These are phyloP conservation scores for Vitis vinifera DNA, from an alignment of 164 flowering plant genomes.

Conservation along the genomic window DNA sequence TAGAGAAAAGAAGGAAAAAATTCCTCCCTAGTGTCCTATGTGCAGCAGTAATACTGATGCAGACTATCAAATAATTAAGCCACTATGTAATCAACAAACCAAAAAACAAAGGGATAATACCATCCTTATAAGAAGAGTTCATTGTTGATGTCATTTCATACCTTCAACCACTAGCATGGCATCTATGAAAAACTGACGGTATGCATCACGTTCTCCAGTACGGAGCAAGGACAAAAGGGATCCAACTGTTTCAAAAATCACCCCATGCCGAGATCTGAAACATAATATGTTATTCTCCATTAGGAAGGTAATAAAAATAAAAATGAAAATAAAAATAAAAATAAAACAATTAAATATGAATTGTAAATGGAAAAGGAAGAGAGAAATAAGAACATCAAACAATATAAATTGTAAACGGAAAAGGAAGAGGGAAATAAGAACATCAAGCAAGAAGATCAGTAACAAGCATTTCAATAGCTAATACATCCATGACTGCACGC, in stretches of 20 bases:
- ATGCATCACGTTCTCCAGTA: slow-evolving; percentile 79
- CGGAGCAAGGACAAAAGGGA: slow-evolving; percentile 83
- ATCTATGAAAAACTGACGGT: slow-evolving; percentile 78
- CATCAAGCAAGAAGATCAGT: too few relatives aligned
- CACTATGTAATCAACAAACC: too few relatives aligned
- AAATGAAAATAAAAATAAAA: background rate
- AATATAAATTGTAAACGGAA: background rate
- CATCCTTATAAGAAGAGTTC: too few relatives aligned
- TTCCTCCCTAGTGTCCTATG: too few relatives aligned
- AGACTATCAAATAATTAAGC: too few relatives aligned
- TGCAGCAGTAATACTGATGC: too few relatives aligned
- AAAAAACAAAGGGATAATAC: background rate
- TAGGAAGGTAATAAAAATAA: background rate
- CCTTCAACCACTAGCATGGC: slow-evolving; percentile 75
- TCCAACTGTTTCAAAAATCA: slow-evolving; percentile 77
- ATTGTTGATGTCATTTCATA: slow-evolving; percentile 14
- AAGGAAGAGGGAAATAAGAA: background rate
- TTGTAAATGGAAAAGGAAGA: background rate
- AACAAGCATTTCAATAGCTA: too few relatives aligned
- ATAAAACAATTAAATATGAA: background rate
- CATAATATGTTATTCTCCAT: background rate
- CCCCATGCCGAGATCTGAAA: slow-evolving; percentile 68
- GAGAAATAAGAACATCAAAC: background rate
- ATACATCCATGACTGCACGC: too few relatives aligned
- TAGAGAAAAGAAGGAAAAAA: too few relatives aligned